phyloP scores from a whole-genome alignment of 768 basidiomycete species.

The Xanthoconium stramineum region DNA sequence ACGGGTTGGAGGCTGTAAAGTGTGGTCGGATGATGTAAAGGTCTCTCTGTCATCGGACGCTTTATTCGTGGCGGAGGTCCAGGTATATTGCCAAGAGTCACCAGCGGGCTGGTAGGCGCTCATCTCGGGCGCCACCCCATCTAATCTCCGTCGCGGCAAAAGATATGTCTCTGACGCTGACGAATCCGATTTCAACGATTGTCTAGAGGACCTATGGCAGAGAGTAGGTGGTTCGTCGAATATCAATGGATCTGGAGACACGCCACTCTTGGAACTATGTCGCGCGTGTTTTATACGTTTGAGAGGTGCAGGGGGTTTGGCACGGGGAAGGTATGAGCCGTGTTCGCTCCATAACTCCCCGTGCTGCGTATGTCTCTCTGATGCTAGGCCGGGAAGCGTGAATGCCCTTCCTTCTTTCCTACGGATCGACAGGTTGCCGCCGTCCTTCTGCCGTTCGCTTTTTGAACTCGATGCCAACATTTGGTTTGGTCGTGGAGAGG shows the following conservation, averaged over 20 bases:
- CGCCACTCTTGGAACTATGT: not conserved
- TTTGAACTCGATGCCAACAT: not conserved
- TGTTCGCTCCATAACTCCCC: conserved; percentile 12
- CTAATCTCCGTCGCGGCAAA: not conserved
- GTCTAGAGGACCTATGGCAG: not conserved
- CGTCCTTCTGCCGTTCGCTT: not conserved
- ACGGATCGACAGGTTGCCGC: not conserved
- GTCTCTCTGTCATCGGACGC: not conserved
- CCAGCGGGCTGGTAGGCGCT: not conserved
- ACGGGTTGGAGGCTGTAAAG: conserved; percentile 23
- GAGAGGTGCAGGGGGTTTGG: conserved; percentile 18
- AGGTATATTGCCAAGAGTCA: not conserved
- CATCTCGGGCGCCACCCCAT: not conserved
- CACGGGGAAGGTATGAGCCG: conserved; percentile 22
- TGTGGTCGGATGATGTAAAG: not conserved
- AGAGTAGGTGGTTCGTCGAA: not conserved
- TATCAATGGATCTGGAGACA: not conserved
- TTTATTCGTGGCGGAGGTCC: not conserved
- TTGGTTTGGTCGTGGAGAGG: not conserved
- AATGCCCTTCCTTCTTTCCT: not conserved
- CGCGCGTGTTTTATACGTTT: conserved; percentile 10
- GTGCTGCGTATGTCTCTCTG: not conserved
- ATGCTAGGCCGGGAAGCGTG: not conserved
- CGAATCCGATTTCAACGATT: not conserved
- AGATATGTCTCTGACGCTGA: not conserved